Evolutionary conservation across 192 early-diverging fungal genomes (phyloP), one percentile per base, ranked within the genome.

Genomic region (Coemansia sp.): DNA sequence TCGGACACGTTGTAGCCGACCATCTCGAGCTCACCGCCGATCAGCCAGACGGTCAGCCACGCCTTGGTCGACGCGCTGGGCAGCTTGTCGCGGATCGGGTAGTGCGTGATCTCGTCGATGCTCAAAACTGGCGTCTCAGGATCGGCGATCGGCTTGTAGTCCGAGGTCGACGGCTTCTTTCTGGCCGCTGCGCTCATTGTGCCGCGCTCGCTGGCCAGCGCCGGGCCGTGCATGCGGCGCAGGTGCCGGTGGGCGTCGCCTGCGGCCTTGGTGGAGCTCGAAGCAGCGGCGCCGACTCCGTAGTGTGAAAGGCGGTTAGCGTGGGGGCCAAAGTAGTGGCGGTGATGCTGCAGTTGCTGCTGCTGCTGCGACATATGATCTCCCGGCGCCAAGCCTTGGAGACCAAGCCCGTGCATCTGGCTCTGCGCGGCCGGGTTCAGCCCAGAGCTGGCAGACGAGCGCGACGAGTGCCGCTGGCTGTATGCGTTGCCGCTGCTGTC

Each of bases 11-110:
- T 82, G 65, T 82, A 82, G 34, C 80, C 80, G 2, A 82, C 80
- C 80, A 82, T 82, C 67, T 82, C 80, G 18, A 82, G 65, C 71
- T 82, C 80, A 29, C 80, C 80, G n/a, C 80, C 80, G 34, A 82
- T 68, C 12, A 82, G 62, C 80, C 80, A 82, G 12, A 82, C 62
- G 17, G 73, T 65, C 17, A 82, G 45, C 80, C 80, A 82, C 0
- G 80, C 67, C 38, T 67, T 71, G 14, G 64, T 68, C 25, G 80
- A 70, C 29, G 22, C 68, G 2, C 48, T 60, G 17, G 50, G 32
- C 7, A 48, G 48, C 28, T 67, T 73, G 61, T 48, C 32, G n/a
- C 56, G 56, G 0, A 58, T 14, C 7, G 67, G 29, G 32, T 82
- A 82, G 62, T 82, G 58, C 5, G 74, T 62, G 4, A 82, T 72